Base-by-base conservation (phyloP, 345 rosid species). In the Passiflora organensis region DNA sequence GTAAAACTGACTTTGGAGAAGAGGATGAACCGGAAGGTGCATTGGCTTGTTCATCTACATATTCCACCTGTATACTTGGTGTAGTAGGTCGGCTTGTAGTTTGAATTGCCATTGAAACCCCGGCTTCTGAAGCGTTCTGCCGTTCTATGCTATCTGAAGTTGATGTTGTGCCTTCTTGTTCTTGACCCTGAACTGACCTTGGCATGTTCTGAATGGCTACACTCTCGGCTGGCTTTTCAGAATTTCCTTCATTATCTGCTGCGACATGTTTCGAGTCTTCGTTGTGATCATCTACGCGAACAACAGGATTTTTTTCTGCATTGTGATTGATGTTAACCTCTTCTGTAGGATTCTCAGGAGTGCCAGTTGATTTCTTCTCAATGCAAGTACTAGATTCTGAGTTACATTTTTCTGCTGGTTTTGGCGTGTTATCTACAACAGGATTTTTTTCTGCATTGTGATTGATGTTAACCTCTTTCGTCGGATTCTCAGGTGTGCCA, bases 1-100 rank as follows among this genome's bases (percentile, higher is more conserved):
- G 67, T 55, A 80, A 62, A 51, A 79, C 79, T 21, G 85, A 78
- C 64, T 61, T 72, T 20, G 83, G 85, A 57, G 80, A 80, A 23
- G 80, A 48, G 32, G 51, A 55, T 56, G 79, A 53, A 60, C 60
- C 68, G 46, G 79, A 67, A 66, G 25, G 23, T 13, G 44, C 28
- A 50, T 62, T 41, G 25, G 45, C n/a, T 43, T 69, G 76, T 32
- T 64, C 72, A 38, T 36, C 32, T 48, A 42, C 9, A 2, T 49
- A 24, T 48, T 65, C 60, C 43, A 34, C 65, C 15, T 47, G 71
- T 6, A 9, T 19, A 17, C 58, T 15, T 22, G 64, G 60, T 44
- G 62, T 11, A 19, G 53, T 28, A 28, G 73, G 59, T 18, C 50
- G 52, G 62, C 45, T 57, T 32, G 21, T 51, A 23, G 41, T 55